Conservation (phyloP, 331 rosid species). For the Malus hybrid region DNA sequence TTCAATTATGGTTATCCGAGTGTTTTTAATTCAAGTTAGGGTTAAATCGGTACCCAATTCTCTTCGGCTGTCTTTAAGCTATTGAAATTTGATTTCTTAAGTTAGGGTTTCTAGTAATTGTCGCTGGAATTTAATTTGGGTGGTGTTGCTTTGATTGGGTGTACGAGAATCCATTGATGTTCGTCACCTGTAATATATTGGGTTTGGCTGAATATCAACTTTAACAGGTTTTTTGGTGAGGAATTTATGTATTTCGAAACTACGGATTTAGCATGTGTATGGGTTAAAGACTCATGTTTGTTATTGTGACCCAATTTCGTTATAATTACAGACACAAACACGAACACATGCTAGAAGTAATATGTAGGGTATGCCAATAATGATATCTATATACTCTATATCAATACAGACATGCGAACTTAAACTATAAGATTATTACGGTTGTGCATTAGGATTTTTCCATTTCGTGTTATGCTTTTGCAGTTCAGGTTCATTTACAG, state of each 20-base stretch:
- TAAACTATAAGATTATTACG: no score
- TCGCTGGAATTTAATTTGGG: neutral
- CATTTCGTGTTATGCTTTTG: no score
- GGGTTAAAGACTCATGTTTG: neutral
- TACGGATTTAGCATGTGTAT: neutral
- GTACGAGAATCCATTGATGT: neutral
- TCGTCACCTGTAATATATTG: no score
- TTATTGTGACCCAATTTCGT: neutral
- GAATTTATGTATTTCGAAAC: neutral
- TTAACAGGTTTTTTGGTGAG: neutral
- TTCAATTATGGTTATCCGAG: neutral
- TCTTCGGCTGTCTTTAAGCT: neutral
- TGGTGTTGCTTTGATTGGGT: neutral
- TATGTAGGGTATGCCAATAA: neutral
- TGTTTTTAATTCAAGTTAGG: slow-evolving; percentile 10
- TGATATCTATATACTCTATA: no score
- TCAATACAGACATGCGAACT: no score
- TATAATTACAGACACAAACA: neutral
- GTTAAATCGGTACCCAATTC: neutral
- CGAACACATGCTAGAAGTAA: neutral
- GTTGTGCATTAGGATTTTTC: no score
- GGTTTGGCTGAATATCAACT: neutral
- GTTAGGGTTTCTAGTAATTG: neutral
- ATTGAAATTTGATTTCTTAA: neutral
- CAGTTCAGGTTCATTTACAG: no score